Percentiles rank a stretch among this genome's conserved stretches.
phyloP scores from a whole-genome alignment of 2,329 filamentous ascomycete genomes.

The Exophiala sideris region DNA sequence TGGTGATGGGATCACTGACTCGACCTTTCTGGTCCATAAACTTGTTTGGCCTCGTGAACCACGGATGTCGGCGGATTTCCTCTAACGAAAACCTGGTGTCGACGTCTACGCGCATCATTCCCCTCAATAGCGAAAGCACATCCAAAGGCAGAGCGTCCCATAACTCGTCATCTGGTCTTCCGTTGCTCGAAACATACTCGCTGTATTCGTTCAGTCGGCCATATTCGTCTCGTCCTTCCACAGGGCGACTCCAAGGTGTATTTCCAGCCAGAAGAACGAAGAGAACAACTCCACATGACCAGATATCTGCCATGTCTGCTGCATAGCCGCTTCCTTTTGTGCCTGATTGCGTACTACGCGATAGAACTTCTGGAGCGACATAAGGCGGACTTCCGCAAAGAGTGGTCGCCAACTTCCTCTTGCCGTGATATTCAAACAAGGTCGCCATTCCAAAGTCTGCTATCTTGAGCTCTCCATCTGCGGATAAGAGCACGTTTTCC shows the following conservation, averaged over 20 bases:
- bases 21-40: constrained; percentile 72
- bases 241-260: constrained; percentile 95
- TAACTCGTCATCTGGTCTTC: constrained; percentile 78
- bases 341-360: constrained; percentile 51
- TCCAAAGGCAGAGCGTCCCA: constrained; percentile 75
- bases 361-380: constrained; percentile 86
- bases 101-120: constrained; percentile 85
- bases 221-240: constrained; percentile 64
- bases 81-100: constrained; percentile 76
- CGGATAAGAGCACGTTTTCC: constrained; percentile 89
- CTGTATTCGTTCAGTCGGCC: constrained; percentile 62
- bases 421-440: constrained; percentile 84
- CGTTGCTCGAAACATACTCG: constrained; percentile 76
- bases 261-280: constrained; percentile 95
- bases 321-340: constrained; percentile 45
- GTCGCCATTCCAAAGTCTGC: constrained; percentile 96
- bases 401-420: constrained; percentile 76
- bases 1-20: constrained; percentile 71
- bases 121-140: constrained; percentile 76
- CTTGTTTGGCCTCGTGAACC: constrained; percentile 82
- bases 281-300: constrained; percentile 97
- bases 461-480: constrained; percentile 82
- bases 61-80: constrained; percentile 84
- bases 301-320: constrained; percentile 83
- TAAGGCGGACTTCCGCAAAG: constrained; percentile 96